Base-by-base conservation (phyloP, 2,329 filamentous ascomycete species). In the Talaromyces albobiverticillius region DNA sequence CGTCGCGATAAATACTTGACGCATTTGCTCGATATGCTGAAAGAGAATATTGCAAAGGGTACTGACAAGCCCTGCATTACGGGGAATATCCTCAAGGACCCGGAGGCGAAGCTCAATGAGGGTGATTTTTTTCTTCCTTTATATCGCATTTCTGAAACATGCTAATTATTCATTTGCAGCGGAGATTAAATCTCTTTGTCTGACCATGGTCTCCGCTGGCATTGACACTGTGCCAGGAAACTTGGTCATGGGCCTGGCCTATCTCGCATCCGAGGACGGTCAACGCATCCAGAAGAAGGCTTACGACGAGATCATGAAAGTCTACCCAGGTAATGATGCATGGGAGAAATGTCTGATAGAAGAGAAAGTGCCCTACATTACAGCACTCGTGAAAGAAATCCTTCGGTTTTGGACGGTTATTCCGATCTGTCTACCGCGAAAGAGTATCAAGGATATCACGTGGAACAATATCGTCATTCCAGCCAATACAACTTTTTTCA, bases 201-300 rank as follows among this genome's bases (percentile, higher is more conserved):
- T 94, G 22, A 90, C 88, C 22, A 91, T 93, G 82, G 86, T 93
- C 0, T 88, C 86, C 1, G 89, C 88, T 0, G 89, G 89, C 16
- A 81, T 93, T 14, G 89, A 94, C 66, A 94, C 89, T 0, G 86
- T 94, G 1, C 87, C 89, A 0, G 87, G 85, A 10, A 92, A 91
- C 58, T 72, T 93, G 9, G 86, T 90, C 63, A 90, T 90, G 86
- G 85, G 86, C 11, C 82, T 93, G 42, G 89, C 87, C 2, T 89
- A 88, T 61, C 79, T 94, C 2, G 82, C 86, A n/a, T 85, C 82
- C 0, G 70, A 79, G 0, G 76, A 85, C 10, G 88, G 89, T 13
- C 86, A 88, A 60, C 76, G 79, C 2, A 86, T 92, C 56, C 89
- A 94, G 69, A 71, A 79, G 52, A 83, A 80, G 32, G 88, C 88